Evolutionary conservation across 1,284 basidiomycete species (phyloP).

Genomic region (Ganoderma sp.): DNA sequence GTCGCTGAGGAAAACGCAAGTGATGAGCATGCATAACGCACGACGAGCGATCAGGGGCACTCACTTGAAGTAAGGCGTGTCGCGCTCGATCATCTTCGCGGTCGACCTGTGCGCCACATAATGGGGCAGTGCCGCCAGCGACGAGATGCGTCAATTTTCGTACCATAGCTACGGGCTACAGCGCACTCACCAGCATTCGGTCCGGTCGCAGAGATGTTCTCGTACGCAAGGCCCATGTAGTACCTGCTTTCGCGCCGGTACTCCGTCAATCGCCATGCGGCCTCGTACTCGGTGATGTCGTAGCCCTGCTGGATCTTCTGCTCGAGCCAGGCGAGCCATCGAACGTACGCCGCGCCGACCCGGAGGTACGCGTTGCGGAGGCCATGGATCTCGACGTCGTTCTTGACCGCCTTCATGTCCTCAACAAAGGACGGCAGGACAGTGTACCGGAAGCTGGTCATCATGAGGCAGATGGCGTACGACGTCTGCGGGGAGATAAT

Average conservation of each 20-base stretch:
- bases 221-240: conserved; percentile 91
- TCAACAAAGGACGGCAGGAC: conserved; percentile 73
- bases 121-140: conserved; percentile 78
- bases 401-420: conserved; percentile 88
- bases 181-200: conserved; percentile 71
- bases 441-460: conserved; percentile 79
- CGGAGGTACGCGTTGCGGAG: conserved; percentile 85
- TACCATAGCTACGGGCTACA: neutral
- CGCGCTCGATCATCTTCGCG: conserved; percentile 76
- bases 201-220: conserved; percentile 91
- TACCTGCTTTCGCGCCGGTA: conserved; percentile 77
- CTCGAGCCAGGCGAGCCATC: conserved; percentile 85
- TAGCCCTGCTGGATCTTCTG: conserved; percentile 77
- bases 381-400: conserved; percentile 82
- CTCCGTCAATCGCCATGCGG: conserved; percentile 82
- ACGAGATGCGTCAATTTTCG: neutral
- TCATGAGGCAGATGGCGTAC: conserved; percentile 80
- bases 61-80: conserved; percentile 89
- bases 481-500: conserved; percentile 74
- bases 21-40: conserved; percentile 15
- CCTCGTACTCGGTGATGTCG: conserved; percentile 91
- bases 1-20: conserved; percentile 56
- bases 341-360: conserved; percentile 91
- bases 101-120: conserved; percentile 82
- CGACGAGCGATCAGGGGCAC: conserved; percentile 36